These are phyloP conservation scores for Monosporascus sp. DNA, from an alignment of 2,329 filamentous ascomycete species.

Conservation along the genomic window DNA sequence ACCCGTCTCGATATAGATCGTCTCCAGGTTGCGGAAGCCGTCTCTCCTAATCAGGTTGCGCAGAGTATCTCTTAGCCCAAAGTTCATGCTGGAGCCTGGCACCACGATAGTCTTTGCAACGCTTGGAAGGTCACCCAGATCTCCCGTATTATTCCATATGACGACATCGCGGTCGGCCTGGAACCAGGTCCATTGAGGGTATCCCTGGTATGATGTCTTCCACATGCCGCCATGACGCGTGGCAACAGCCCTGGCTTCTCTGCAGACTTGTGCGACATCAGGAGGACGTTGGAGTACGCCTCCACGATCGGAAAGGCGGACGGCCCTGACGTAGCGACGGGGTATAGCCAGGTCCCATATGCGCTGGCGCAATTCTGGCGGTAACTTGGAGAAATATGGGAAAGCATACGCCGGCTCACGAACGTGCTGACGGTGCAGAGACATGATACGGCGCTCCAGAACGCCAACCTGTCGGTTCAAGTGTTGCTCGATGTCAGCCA, in stretches of 20 bases:
- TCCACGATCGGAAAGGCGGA: not conserved
- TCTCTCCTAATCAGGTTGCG: not conserved
- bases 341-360: not conserved
- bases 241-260: not conserved
- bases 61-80: not conserved
- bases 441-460: not conserved
- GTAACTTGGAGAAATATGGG: not conserved
- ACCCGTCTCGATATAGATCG: not conserved
- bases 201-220: not conserved
- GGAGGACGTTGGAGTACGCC: not conserved
- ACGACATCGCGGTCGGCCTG: not conserved
- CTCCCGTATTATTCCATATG: not conserved
- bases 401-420: not conserved
- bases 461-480: not conserved
- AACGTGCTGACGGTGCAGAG: not conserved
- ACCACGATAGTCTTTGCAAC: not conserved
- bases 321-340: not conserved
- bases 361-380: not conserved
- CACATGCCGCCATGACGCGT: not conserved
- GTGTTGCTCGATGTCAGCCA: not conserved
- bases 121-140: not conserved
- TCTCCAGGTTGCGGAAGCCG: not conserved
- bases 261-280: not conserved
- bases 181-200: not conserved
- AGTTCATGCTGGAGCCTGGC: not conserved